These are phyloP conservation scores for Bombardia bombarda DNA, from an alignment of 495 filamentous ascomycete genomes.

Conservation along the genomic window DNA sequence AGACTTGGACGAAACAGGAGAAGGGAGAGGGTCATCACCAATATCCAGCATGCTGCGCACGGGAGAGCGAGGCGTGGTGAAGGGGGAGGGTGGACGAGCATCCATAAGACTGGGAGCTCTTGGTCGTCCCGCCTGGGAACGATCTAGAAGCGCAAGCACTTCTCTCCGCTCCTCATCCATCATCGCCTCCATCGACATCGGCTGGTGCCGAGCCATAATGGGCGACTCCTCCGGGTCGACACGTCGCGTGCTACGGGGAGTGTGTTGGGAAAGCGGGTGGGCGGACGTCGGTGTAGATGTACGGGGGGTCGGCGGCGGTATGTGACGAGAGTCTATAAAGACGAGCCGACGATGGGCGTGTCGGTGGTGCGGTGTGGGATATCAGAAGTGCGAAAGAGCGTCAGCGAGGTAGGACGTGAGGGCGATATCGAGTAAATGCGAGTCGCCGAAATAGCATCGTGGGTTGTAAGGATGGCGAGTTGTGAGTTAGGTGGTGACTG, in stretches of 20 bases:
- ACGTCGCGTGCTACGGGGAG: background rate
- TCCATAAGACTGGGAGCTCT: constrained; percentile 27
- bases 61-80: constrained; percentile 43
- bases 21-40: constrained; percentile 27
- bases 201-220: constrained; percentile 21
- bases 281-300: too few species aligned
- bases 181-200: constrained; percentile 61
- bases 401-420: constrained; percentile 10
- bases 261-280: background rate
- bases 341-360: too few species aligned
- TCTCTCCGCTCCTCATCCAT: constrained; percentile 67
- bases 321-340: too few species aligned
- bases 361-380: background rate
- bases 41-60: constrained; percentile 49
- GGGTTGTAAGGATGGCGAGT: constrained; percentile 1
- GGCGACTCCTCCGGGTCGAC: constrained; percentile 1
- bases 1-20: constrained; percentile 8
- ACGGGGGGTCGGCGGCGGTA: too few species aligned
- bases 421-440: constrained; percentile 8
- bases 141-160: constrained; percentile 56
- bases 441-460: constrained; percentile 19
- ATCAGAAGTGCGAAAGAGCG: too few species aligned
- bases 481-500: too few species aligned
- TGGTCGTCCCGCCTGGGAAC: constrained; percentile 23
- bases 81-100: constrained; percentile 38